Percentiles rank a stretch among this genome's conserved stretches.
phyloP scores from a whole-genome alignment of 768 basidiomycete species.

The Termitomyces sp. region DNA sequence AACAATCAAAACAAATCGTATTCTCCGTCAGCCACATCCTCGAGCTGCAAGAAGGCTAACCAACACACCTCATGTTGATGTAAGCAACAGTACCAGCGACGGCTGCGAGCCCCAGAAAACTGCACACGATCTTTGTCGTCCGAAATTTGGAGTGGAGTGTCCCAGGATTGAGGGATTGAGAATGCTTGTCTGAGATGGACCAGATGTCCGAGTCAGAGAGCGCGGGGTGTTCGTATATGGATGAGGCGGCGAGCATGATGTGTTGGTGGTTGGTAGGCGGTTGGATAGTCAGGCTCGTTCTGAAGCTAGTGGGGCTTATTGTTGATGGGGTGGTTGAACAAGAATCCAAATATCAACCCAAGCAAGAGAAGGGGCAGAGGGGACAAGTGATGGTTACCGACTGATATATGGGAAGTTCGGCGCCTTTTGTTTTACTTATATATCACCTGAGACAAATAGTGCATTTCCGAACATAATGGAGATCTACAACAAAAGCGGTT shows the following conservation, averaged over 20 bases:
- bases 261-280: no score
- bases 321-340: neutral
- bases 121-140: neutral
- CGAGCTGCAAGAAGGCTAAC: neutral
- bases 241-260: conserved; percentile 11
- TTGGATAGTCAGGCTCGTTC: no score
- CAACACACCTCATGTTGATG: conserved; percentile 1
- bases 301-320: no score
- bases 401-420: neutral
- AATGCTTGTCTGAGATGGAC: conserved; percentile 2
- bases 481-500: neutral
- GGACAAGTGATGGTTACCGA: neutral
- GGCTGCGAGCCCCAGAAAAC: conserved; percentile 3
- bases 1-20: neutral
- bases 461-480: conserved; percentile 3
- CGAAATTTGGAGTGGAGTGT: neutral
- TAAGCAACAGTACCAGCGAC: conserved; percentile 1
- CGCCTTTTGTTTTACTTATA: neutral
- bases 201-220: conserved; percentile 12
- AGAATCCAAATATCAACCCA: neutral
- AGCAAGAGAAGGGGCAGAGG: neutral
- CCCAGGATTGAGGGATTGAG: neutral
- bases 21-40: neutral
- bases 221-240: conserved; percentile 11
- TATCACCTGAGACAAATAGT: conserved; percentile 3